These are phyloP conservation scores for Zea mays DNA, from an alignment of 176 grass and related monocot species.

Conservation along the genomic window Zm-B73-REFERENCE-NAM-5.0 NC_050096.1:303826001-303826500, in stretches of 20 bases:
- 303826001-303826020: slow-evolving; percentile 5
- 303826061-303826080: background rate
- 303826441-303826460: background rate
- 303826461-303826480: background rate
- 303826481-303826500: too few species aligned
- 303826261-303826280: background rate
- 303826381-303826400: too few species aligned
- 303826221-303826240: background rate
- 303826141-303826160: background rate
- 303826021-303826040: background rate
- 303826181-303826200: background rate
- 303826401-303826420: background rate
- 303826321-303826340: background rate
- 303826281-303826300: background rate
- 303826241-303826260: background rate
- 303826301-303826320: background rate
- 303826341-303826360: background rate
- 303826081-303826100: background rate
- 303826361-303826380: slow-evolving; percentile 5
- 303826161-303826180: background rate
- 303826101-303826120: background rate
- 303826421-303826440: background rate
- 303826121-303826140: background rate
- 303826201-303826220: background rate
- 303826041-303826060: background rate